These are phyloP conservation scores for Globisporangium solare DNA, from an alignment of 352 stramenopile genomes.

Conservation along the genomic window DNA sequence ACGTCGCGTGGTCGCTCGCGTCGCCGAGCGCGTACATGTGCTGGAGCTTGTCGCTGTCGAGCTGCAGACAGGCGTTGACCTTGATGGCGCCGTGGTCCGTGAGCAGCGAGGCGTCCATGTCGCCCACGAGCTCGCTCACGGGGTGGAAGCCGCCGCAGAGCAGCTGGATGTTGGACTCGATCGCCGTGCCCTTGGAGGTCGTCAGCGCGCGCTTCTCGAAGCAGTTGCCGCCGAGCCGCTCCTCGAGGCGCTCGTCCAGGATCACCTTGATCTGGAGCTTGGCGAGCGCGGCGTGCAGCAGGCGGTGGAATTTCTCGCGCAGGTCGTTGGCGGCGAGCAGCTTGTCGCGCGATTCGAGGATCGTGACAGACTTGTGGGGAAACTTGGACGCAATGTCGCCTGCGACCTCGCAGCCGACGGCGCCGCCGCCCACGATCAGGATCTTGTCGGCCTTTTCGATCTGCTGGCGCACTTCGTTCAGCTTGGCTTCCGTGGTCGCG, in stretches of 20 bases:
- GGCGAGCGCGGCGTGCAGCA: conserved; percentile 26
- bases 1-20: conserved; percentile 37
- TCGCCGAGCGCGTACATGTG: conserved; percentile 59
- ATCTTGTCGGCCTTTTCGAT: conserved; percentile 43
- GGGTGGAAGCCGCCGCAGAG: conserved; percentile 35
- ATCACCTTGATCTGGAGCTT: conserved; percentile 50
- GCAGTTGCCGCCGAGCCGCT: conserved; percentile 27
- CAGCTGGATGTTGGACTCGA: conserved; percentile 47
- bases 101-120: conserved; percentile 42
- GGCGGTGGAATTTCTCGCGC: conserved; percentile 38
- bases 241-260: conserved; percentile 38
- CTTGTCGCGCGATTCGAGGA: conserved; percentile 30
- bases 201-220: conserved; percentile 33
- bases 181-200: conserved; percentile 39
- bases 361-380: conserved; percentile 47
- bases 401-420: conserved; percentile 49
- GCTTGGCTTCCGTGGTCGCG: conserved; percentile 17
- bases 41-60: conserved; percentile 35
- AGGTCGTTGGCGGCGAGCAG: conserved; percentile 33
- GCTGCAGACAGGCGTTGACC: conserved; percentile 44
- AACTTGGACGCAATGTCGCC: conserved; percentile 40
- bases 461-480: conserved; percentile 22
- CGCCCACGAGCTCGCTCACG: conserved; percentile 17
- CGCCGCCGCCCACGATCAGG: conserved; percentile 45
- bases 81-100: conserved; percentile 31